Percentiles rank a stretch among this genome's conserved stretches.
These are phyloP conservation scores for Entomortierella beljakovae DNA, from an alignment of 192 early-diverging fungal genomes.

Conservation along the genomic window DNA sequence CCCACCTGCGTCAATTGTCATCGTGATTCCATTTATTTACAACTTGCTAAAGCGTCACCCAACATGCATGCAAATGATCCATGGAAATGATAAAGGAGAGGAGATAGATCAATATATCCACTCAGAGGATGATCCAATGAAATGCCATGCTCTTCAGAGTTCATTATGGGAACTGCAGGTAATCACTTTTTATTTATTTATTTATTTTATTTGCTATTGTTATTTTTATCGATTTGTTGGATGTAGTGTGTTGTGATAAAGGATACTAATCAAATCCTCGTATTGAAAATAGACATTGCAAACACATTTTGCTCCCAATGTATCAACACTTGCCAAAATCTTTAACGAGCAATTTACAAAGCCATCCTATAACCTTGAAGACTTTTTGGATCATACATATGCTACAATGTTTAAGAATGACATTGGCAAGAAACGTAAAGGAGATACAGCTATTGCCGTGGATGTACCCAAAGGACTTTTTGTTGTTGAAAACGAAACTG, in stretches of 20 bases:
- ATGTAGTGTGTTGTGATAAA: no score
- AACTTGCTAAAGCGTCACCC: constrained; percentile 95
- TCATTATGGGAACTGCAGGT: constrained; percentile 92
- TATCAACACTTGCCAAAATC: constrained; percentile 85
- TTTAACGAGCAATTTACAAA: constrained; percentile 92
- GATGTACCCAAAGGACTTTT: constrained; percentile 65
- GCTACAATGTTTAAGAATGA: constrained; percentile 78
- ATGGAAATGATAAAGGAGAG: constrained; percentile 63
- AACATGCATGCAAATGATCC: constrained; percentile 88
- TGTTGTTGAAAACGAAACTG: constrained; percentile 17
- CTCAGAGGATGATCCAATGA: constrained; percentile 78
- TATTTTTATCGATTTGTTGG: no score
- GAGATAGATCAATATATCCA: constrained; percentile 66
- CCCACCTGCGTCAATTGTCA: constrained; percentile 87
- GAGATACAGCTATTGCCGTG: constrained; percentile 70
- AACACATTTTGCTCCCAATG: constrained; percentile 89
- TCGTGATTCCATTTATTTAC: constrained; percentile 91
- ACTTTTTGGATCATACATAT: constrained; percentile 96
- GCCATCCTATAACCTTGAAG: constrained; percentile 89
- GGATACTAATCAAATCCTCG: not conserved
- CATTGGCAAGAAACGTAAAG: constrained; percentile 64
- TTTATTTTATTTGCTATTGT: not conserved
- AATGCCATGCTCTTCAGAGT: constrained; percentile 82
- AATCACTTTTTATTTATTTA: not conserved
- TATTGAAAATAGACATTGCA: constrained; percentile 71